Conservation (phyloP, 2,329 filamentous ascomycete species). For the Alternaria angustiovoidea region DNA sequence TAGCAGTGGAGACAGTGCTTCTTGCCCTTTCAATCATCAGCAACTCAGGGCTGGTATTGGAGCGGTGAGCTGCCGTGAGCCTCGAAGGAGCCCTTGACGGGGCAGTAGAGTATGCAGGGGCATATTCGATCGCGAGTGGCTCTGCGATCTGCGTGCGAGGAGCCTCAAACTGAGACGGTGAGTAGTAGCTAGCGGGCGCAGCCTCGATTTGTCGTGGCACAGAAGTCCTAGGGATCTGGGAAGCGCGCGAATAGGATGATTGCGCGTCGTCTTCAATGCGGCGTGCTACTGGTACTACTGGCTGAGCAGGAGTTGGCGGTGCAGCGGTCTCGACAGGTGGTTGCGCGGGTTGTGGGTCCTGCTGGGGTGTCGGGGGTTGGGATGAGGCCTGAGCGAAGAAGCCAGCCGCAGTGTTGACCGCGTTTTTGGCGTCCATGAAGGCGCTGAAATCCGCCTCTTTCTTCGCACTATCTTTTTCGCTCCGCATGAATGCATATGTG, state of each 20-base stretch:
- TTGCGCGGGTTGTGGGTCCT: slow-evolving; percentile 43
- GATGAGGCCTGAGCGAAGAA: slow-evolving; percentile 39
- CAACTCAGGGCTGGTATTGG: slow-evolving; percentile 43
- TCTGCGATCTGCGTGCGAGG: slow-evolving; percentile 36
- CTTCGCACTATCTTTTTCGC: slow-evolving; percentile 60
- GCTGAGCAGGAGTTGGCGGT: slow-evolving; percentile 24
- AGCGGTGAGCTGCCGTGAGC: slow-evolving; percentile 36
- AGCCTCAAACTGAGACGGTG: slow-evolving; percentile 42
- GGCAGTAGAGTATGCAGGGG: slow-evolving; percentile 42
- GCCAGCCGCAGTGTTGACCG: slow-evolving; percentile 39
- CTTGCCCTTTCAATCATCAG: slow-evolving; percentile 33
- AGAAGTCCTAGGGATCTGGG: slow-evolving; percentile 24
- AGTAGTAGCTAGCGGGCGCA: slow-evolving; percentile 46
- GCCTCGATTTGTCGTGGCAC: slow-evolving; percentile 51
- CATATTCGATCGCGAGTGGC: slow-evolving; percentile 45
- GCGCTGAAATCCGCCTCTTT: slow-evolving; percentile 54
- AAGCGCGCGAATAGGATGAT: slow-evolving; percentile 42
- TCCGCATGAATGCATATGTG: slow-evolving; percentile 76
- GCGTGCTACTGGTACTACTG: slow-evolving; percentile 38
- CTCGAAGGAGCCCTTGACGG: slow-evolving; percentile 36
- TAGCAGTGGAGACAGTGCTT: slow-evolving; percentile 27
- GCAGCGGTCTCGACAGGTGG: slow-evolving; percentile 29
- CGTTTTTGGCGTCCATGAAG: slow-evolving; percentile 44
- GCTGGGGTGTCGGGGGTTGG: slow-evolving; percentile 39
- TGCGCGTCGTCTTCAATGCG: slow-evolving; percentile 51